A percentile compares a stretch with the other conserved stretches of the same genome.
Evolutionary conservation across 164 flowering plant genomes (phyloP).

Genomic region (Brasenia schreberi): DNA sequence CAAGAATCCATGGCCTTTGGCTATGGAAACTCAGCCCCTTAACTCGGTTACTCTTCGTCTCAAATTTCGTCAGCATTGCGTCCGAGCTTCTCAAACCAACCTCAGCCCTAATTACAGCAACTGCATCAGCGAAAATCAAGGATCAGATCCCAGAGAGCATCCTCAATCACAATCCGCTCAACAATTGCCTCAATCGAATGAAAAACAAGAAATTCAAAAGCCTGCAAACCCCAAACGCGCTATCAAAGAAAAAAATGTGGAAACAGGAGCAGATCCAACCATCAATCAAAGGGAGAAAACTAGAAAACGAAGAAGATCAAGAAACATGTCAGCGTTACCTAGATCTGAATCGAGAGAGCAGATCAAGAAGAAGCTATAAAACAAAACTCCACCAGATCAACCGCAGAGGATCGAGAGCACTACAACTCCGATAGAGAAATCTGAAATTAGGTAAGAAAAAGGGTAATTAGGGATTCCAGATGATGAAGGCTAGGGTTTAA

Average conservation of each 20-base stretch:
- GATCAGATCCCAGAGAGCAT: neutral
- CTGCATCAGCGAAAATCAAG: neutral
- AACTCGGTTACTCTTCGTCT: conserved; percentile 93
- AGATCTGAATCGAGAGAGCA: neutral
- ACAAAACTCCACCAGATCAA: neutral
- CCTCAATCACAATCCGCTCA: neutral
- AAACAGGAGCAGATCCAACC: neutral
- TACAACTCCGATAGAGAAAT: neutral
- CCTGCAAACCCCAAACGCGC: neutral
- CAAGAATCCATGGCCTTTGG: conserved; percentile 94
- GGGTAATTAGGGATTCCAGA: neutral
- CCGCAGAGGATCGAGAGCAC: neutral
- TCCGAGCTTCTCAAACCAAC: conserved; percentile 6
- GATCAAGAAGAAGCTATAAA: neutral
- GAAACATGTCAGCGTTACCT: neutral
- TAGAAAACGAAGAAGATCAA: neutral
- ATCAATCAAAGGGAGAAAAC: neutral
- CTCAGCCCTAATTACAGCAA: neutral
- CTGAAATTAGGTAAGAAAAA: neutral
- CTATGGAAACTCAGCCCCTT: conserved; percentile 86
- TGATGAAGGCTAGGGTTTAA: neutral
- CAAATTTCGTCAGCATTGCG: conserved; percentile 84
- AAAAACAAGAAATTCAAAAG: neutral
- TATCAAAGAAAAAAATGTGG: neutral
- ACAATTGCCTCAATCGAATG: neutral